These are phyloP conservation scores for Phyllosticta ampelicida DNA, from an alignment of 2,329 filamentous ascomycete genomes.

Conservation along the genomic window DNA sequence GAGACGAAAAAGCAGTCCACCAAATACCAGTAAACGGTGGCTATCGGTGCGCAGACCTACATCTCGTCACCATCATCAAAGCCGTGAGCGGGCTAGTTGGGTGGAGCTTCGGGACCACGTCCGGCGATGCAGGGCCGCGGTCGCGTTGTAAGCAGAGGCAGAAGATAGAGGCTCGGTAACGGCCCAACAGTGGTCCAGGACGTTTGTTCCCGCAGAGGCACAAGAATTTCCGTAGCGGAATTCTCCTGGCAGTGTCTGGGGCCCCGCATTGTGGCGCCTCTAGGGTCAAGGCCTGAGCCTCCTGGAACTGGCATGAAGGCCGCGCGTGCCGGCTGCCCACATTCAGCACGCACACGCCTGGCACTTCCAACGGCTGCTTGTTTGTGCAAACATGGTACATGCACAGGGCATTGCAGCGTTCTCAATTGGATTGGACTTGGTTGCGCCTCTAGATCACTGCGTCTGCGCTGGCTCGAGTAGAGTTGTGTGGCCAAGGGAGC, in stretches of 20 bases:
- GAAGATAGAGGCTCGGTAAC: not conserved
- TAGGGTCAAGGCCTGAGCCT: not conserved
- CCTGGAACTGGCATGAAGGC: not conserved
- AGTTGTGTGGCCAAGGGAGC: not conserved
- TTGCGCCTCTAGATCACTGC: not conserved
- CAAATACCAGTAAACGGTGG: not conserved
- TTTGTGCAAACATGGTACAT: not conserved
- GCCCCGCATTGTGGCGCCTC: constrained; percentile 8
- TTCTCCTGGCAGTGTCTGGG: not conserved
- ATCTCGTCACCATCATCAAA: not conserved
- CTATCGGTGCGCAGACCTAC: not conserved
- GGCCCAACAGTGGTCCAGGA: not conserved
- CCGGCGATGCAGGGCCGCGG: not conserved
- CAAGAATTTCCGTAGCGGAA: not conserved
- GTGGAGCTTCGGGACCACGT: not conserved
- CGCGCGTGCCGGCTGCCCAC: not conserved
- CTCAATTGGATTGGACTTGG: not conserved
- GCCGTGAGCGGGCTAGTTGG: not conserved
- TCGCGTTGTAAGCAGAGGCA: not conserved
- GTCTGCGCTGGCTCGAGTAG: not conserved
- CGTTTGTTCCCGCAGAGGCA: not conserved
- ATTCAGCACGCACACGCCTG: not conserved
- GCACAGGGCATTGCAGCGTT: not conserved
- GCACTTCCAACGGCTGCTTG: not conserved
- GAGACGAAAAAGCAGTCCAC: not conserved